These are phyloP conservation scores for Nannochloropsis salina DNA, from an alignment of 108 stramenopile species.

Conservation along the genomic window DNA sequence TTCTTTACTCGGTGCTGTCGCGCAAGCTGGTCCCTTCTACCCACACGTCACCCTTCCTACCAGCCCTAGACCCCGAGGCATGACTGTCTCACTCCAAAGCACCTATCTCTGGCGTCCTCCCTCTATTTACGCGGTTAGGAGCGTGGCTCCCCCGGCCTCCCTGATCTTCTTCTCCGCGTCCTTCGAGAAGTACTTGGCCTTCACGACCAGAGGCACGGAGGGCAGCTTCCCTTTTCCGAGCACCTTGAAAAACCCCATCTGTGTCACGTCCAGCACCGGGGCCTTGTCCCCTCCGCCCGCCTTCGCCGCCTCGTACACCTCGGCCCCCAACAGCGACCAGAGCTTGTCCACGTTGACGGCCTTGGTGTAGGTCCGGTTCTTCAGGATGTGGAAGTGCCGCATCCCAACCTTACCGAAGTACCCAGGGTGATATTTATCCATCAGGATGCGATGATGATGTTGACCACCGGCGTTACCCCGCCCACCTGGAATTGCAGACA, in stretches of 20 bases:
- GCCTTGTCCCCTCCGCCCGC: conserved; percentile 71
- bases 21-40: too few relatives aligned
- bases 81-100: too few relatives aligned
- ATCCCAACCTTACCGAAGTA: conserved; percentile 99
- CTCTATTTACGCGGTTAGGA: conserved; percentile 60
- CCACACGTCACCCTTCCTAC: too few relatives aligned
- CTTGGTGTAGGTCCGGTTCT: conserved; percentile 83
- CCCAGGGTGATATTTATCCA: conserved; percentile 99
- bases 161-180: conserved; percentile 98
- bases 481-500: conserved; percentile 61
- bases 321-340: conserved; percentile 89
- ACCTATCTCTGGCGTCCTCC: neutral
- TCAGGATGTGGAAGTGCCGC: conserved; percentile 91
- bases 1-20: too few relatives aligned
- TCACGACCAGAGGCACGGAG: conserved; percentile 92
- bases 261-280: conserved; percentile 94
- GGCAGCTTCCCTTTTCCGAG: conserved; percentile 94
- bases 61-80: too few relatives aligned
- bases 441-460: conserved; percentile 96
- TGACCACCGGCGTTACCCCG: conserved; percentile 99
- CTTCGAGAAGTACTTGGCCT: conserved; percentile 97
- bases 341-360: conserved; percentile 96
- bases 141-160: conserved; percentile 95
- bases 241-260: conserved; percentile 95
- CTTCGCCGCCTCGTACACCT: conserved; percentile 94